phyloP scores from a whole-genome alignment of 108 stramenopile genomes.

The Cylindrotheca closterium region DNA sequence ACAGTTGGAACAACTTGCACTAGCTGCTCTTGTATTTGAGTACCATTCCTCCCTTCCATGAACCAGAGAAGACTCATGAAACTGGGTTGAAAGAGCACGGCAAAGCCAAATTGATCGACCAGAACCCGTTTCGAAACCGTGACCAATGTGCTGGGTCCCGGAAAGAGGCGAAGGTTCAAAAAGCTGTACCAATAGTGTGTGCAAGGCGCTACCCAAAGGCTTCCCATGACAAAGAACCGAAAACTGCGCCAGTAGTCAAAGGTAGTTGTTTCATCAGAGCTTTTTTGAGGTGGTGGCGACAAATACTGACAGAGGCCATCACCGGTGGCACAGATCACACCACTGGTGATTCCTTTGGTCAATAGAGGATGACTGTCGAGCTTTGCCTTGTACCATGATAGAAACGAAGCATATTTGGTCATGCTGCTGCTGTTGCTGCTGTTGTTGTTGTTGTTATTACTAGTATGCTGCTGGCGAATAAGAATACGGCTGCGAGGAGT shows the following conservation, averaged over 20 bases:
- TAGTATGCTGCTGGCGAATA: too few relatives aligned
- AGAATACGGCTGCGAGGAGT: too few relatives aligned
- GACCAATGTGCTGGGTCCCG: slow-evolving; percentile 3
- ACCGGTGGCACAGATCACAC: slow-evolving; percentile 65
- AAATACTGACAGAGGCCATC: slow-evolving; percentile 72
- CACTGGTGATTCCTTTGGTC: slow-evolving; percentile 76
- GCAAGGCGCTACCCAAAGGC: slow-evolving; percentile 78
- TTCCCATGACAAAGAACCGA: slow-evolving; percentile 65
- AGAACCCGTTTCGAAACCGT: slow-evolving; percentile 50
- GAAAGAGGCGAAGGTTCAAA: slow-evolving; percentile 20
- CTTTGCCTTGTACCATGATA: slow-evolving; percentile 69
- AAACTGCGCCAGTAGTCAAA: slow-evolving; percentile 54
- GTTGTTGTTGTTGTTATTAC: too few relatives aligned
- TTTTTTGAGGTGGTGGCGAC: not conserved
- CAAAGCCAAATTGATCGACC: slow-evolving; percentile 73
- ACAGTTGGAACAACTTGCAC: slow-evolving; percentile 39
- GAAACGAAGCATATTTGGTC: too few relatives aligned
- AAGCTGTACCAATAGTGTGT: slow-evolving; percentile 75
- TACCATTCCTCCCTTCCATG: slow-evolving; percentile 54
- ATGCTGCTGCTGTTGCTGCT: too few relatives aligned
- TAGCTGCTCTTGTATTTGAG: slow-evolving; percentile 21
- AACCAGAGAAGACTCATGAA: slow-evolving; percentile 64
- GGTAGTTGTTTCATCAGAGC: slow-evolving; percentile 3
- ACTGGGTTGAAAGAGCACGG: slow-evolving; percentile 66
- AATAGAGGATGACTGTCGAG: slow-evolving; percentile 71